Conservation (phyloP, 306 rosid species). For the Betula pendula region DNA sequence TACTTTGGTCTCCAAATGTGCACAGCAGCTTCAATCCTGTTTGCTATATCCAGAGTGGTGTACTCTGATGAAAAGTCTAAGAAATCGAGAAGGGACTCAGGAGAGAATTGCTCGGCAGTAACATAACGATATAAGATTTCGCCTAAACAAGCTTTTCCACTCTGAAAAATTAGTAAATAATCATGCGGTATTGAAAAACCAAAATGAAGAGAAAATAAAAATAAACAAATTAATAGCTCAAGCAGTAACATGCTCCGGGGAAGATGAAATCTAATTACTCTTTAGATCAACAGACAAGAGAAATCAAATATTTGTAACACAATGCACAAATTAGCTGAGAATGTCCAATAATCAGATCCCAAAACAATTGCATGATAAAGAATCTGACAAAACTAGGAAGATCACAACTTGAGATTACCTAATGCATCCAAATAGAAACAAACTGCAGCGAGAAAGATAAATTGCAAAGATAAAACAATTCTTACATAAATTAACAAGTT, state of each 20-base stretch:
- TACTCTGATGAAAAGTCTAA: constrained; percentile 46
- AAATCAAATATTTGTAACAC: neutral
- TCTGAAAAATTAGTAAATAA: constrained; percentile 25
- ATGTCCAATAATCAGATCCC: neutral
- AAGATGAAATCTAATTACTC: neutral
- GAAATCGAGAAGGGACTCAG: constrained; percentile 47
- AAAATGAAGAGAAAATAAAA: neutral
- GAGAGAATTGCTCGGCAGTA: constrained; percentile 45
- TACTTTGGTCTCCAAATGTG: constrained; percentile 53
- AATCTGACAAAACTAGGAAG: neutral
- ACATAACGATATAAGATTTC: constrained; percentile 32
- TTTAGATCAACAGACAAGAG: neutral
- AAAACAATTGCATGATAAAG: neutral
- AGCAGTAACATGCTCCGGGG: neutral
- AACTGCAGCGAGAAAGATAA: neutral
- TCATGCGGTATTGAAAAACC: neutral
- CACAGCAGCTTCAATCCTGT: constrained; percentile 45
- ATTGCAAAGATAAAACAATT: neutral
- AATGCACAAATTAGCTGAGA: neutral
- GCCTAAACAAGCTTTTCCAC: constrained; percentile 42
- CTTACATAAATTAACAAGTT: neutral
- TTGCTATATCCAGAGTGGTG: constrained; percentile 47
- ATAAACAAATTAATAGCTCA: neutral
- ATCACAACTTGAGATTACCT: neutral
- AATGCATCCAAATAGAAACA: neutral